Evolutionary conservation across 2,329 filamentous ascomycete species (phyloP).

Genomic region (Amauroascus niger): DNA sequence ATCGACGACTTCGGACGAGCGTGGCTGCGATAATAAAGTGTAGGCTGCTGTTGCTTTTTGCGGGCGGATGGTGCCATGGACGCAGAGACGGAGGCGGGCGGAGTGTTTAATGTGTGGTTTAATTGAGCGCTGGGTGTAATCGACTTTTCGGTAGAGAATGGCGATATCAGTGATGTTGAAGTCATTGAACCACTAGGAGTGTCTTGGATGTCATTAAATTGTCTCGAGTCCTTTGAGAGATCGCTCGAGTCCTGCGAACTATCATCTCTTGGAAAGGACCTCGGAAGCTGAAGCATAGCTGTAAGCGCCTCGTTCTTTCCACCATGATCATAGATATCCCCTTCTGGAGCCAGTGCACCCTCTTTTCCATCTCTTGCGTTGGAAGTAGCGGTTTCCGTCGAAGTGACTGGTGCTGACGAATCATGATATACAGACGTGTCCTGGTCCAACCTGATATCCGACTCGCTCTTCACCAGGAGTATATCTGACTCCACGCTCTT

Average conservation of each 20-base stretch:
- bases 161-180: slow-evolving; percentile 22
- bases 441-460: not conserved
- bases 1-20: slow-evolving; percentile 72
- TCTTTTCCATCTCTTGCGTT: not conserved
- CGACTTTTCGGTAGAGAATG: slow-evolving; percentile 19
- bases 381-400: not conserved
- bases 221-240: slow-evolving; percentile 18
- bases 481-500: slow-evolving; percentile 1
- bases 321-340: not conserved
- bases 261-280: slow-evolving; percentile 2
- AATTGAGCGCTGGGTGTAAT: slow-evolving; percentile 11
- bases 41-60: slow-evolving; percentile 13
- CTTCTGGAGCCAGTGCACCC: not conserved
- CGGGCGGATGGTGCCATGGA: not conserved
- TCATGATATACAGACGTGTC: not conserved
- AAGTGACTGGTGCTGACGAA: not conserved
- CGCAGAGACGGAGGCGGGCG: slow-evolving; percentile 1
- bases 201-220: slow-evolving; percentile 20
- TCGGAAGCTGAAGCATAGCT: not conserved
- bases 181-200: slow-evolving; percentile 27
- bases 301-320: not conserved
- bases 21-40: slow-evolving; percentile 32
- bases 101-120: slow-evolving; percentile 16
- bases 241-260: slow-evolving; percentile 19
- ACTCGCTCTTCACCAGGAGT: not conserved